Evolutionary conservation across 306 rosid species (phyloP).

Genomic region (cucumber (Cucumis sativus)): Cucumber_9930_V3 NC_026660.2:23151001-23151500

Average conservation of each 20-base stretch:
- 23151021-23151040: not conserved
- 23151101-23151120: not conserved
- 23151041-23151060: not conserved
- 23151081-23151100: not conserved
- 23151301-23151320: too few species aligned
- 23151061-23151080: not conserved
- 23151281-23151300: not conserved
- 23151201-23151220: not conserved
- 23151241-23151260: not conserved
- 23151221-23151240: not conserved
- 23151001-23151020: not conserved
- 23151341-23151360: not conserved
- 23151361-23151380: not conserved
- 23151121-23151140: not conserved
- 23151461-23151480: not conserved
- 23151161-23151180: not conserved
- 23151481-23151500: not conserved
- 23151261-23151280: not conserved
- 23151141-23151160: not conserved
- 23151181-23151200: not conserved
- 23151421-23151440: not conserved
- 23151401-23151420: not conserved
- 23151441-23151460: not conserved
- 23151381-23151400: not conserved
- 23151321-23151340: too few species aligned